A percentile compares a stretch with the other conserved stretches of the same genome.
Evolutionary conservation across 2,329 filamentous ascomycete genomes (phyloP).

Genomic region (Scortechinia acanthostroma): DNA sequence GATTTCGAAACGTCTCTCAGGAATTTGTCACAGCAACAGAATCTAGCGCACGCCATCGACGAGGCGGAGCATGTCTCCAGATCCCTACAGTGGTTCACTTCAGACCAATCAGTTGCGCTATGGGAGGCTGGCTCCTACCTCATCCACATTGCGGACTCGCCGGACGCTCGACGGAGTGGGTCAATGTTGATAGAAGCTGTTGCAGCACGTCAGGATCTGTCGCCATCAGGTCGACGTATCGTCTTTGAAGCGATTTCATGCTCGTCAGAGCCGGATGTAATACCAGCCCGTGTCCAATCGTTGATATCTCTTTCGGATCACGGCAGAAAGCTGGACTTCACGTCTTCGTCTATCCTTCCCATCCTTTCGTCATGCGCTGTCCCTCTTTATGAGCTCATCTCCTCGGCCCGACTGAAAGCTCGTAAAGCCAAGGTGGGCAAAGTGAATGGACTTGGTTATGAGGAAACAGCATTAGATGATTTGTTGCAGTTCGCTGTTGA

Average conservation of each 20-base stretch:
- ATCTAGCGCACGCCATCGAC: slow-evolving; percentile 21
- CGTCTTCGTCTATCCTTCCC: slow-evolving; percentile 22
- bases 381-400: slow-evolving; percentile 24
- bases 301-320: slow-evolving; percentile 29
- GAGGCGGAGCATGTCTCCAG: slow-evolving; percentile 23
- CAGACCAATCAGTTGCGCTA: slow-evolving; percentile 25
- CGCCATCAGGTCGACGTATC: slow-evolving; percentile 18
- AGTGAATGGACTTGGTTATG: slow-evolving; percentile 16
- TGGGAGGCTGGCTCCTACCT: slow-evolving; percentile 27
- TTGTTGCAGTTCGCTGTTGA: slow-evolving; percentile 29
- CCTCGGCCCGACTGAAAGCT: slow-evolving; percentile 21
- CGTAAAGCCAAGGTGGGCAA: slow-evolving; percentile 19
- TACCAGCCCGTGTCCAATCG: slow-evolving; percentile 24
- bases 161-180: slow-evolving; percentile 22
- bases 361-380: slow-evolving; percentile 26
- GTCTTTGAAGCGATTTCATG: slow-evolving; percentile 23
- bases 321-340: slow-evolving; percentile 28
- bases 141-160: slow-evolving; percentile 19
- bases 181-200: slow-evolving; percentile 23
- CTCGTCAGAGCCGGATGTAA: slow-evolving; percentile 20
- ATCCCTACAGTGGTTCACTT: slow-evolving; percentile 20
- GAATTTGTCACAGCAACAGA: slow-evolving; percentile 20
- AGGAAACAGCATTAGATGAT: slow-evolving; percentile 23
- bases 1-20: slow-evolving; percentile 25
- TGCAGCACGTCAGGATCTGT: slow-evolving; percentile 24